These are phyloP conservation scores for Solanum etuberosum DNA, from an alignment of 257 asterid species.

Conservation along the genomic window DNA sequence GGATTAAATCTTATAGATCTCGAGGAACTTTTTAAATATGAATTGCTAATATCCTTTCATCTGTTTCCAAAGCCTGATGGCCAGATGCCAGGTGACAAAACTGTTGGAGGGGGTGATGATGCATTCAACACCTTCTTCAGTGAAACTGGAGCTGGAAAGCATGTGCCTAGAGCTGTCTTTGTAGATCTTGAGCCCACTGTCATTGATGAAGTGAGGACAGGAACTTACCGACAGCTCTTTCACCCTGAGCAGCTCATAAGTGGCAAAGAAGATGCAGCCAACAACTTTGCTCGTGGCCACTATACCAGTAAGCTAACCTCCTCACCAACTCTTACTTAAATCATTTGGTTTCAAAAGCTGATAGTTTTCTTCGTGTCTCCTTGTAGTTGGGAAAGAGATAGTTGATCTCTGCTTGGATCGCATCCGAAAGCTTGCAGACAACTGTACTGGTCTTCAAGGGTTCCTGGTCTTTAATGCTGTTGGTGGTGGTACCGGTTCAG, in stretches of 20 bases:
- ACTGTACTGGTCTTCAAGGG: conserved; percentile 17
- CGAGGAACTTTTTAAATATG: not conserved
- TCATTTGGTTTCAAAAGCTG: not conserved
- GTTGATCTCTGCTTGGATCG: conserved; percentile 13
- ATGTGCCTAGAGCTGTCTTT: conserved; percentile 15
- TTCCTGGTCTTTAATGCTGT: conserved; percentile 10
- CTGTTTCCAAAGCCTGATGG: conserved; percentile 11
- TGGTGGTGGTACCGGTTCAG: conserved; percentile 15
- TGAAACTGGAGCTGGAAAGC: conserved; percentile 19
- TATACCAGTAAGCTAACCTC: conserved; percentile 1
- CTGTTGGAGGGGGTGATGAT: conserved; percentile 16
- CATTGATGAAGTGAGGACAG: conserved; percentile 18
- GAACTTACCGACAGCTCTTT: conserved; percentile 12
- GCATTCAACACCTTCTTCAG: conserved; percentile 20
- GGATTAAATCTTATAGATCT: not conserved
- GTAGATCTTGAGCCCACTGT: conserved; percentile 20
- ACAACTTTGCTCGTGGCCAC: conserved; percentile 17
- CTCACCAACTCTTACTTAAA: not conserved
- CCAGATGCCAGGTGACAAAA: conserved; percentile 15
- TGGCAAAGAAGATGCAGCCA: conserved; percentile 18
- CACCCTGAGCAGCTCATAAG: conserved; percentile 19
- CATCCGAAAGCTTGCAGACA: conserved; percentile 14
- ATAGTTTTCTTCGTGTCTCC: not conserved
- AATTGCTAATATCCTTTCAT: not conserved
- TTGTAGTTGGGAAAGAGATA: conserved; percentile 16